Conservation (phyloP, 2,329 filamentous ascomycete species). For the Trichophyton schoenleinii region DNA sequence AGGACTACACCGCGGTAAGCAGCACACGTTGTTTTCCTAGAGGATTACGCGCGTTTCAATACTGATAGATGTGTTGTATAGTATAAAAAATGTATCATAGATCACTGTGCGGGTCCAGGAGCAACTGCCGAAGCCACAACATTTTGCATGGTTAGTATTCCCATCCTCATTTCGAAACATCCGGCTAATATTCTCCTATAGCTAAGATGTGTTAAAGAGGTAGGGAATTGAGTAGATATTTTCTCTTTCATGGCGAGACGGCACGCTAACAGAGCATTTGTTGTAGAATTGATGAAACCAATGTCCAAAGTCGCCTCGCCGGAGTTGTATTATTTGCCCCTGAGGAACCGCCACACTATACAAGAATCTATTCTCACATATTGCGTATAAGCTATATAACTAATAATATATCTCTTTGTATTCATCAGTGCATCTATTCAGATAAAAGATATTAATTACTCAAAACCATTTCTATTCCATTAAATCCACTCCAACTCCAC, state of each 20-base stretch:
- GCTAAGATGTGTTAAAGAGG: not conserved
- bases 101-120: not conserved
- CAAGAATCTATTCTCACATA: too few species aligned
- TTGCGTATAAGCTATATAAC: too few species aligned
- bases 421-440: not conserved
- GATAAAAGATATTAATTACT: not conserved
- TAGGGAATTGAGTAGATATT: not conserved
- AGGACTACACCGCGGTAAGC: not conserved
- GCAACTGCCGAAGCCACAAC: not conserved
- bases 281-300: not conserved
- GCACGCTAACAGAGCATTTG: not conserved
- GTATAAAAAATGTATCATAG: not conserved
- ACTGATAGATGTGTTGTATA: not conserved
- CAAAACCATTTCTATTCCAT: constrained; percentile 22
- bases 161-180: not conserved
- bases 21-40: not conserved
- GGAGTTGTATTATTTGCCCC: too few species aligned
- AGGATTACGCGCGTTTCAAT: not conserved
- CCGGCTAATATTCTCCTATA: not conserved
- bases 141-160: not conserved
- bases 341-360: too few species aligned
- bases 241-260: not conserved
- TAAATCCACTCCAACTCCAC: constrained; percentile 67
- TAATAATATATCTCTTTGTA: not conserved
- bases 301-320: too few species aligned